Evolutionary conservation across 306 rosid species (phyloP), one percentile per base, ranked within the genome.

Genomic region (Ziziphus jujuba): DNA sequence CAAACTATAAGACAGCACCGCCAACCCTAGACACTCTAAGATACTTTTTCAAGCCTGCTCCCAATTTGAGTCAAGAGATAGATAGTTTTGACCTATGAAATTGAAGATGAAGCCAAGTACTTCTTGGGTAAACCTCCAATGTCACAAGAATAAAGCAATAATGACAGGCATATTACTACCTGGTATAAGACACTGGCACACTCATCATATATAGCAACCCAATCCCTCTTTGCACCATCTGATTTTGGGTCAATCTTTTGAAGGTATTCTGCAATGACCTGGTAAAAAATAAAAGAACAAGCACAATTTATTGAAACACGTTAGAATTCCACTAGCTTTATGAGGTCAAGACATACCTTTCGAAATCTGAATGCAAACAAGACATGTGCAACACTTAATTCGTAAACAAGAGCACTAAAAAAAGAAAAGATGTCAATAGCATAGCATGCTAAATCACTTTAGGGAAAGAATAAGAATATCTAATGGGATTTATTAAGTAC

Each of bases 181-280:
- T 93, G 87, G 81, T 93, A 93, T 67, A 93, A 79, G 69, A 93
- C 99, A 7, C 82, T 80, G 50, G 99, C 97, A 87, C 99, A 93
- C 80, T 93, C 99, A 69, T 93, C 99, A 75, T 93, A 93, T 73
- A 93, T 93, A 75, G 99, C 96, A 76, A 93, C 99, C 99, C 99
- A 93, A 31, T 93, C 99, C 76, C 99, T 93, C 86, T 93, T 93
- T 23, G 99, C 99, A 79, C 99, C 99, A 67, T 93, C 99, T 38
- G 99, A 93, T 81, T 93, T 93, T 35, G 99, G 99, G 71, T 93
- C 99, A 75, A 93, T 25, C 82, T 93, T 93, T 73, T 93, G 99
- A 77, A 93, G 92, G 75, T 88, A 90, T 81, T 93, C 99, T 55
- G 99, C 95, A 73, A 93, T 93, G 66, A 90, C 97, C 99, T 93